A percentile compares a stretch with the other conserved stretches of the same genome.
These are phyloP conservation scores for Astragalus glycyphyllos DNA, from an alignment of 306 rosid genomes.

Conservation along the genomic window DNA sequence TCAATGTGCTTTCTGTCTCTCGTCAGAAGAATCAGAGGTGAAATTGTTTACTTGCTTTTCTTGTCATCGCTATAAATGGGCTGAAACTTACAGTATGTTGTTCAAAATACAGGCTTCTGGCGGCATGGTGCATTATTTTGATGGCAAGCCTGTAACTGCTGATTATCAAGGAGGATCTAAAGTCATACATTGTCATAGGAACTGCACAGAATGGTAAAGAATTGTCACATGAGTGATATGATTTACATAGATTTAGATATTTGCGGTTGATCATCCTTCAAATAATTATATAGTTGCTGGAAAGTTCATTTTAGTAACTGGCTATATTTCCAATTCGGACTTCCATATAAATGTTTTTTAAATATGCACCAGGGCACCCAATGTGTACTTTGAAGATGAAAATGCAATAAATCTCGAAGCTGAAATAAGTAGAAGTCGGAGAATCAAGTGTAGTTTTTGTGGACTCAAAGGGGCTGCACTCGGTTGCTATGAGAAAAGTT, in stretches of 20 bases:
- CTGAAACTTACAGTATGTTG: conserved; percentile 13
- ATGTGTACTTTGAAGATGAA: conserved; percentile 81
- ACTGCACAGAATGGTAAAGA: conserved; percentile 88
- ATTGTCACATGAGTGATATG: background rate
- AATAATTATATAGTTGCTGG: background rate
- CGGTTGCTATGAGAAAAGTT: conserved; percentile 82
- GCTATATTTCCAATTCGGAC: conserved; percentile 19
- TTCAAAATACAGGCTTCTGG: conserved; percentile 75
- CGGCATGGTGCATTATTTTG: conserved; percentile 64
- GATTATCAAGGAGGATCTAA: conserved; percentile 60
- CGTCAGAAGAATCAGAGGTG: conserved; percentile 89
- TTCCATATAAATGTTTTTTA: conserved; percentile 28
- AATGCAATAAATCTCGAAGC: conserved; percentile 84
- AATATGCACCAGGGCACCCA: conserved; percentile 79
- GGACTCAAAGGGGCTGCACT: conserved; percentile 89
- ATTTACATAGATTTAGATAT: background rate
- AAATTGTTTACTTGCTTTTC: conserved; percentile 16
- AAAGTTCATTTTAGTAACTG: conserved; percentile 19
- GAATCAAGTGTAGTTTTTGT: conserved; percentile 85
- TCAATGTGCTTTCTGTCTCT: conserved; percentile 80
- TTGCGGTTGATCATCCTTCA: conserved; percentile 10
- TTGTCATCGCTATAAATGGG: conserved; percentile 9
- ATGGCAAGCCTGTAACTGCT: conserved; percentile 63
- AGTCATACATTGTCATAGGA: conserved; percentile 83
- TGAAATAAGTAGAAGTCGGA: conserved; percentile 83